phyloP scores from a whole-genome alignment of 495 filamentous ascomycete genomes.

The Bacidia gigantensis region DNA sequence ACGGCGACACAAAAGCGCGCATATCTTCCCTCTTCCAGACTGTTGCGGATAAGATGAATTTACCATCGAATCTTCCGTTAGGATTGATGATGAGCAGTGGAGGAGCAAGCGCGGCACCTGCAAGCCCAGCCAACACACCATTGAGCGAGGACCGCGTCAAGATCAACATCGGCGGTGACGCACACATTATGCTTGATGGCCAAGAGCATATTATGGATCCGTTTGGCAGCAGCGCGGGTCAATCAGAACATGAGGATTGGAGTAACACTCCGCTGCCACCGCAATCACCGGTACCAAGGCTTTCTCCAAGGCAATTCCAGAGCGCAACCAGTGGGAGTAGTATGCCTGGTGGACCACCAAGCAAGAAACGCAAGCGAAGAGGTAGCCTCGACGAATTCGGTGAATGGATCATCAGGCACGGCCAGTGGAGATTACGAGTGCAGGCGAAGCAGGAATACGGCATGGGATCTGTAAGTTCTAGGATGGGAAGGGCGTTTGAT shows the following conservation, averaged over 20 bases:
- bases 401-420: slow-evolving; percentile 61
- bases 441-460: slow-evolving; percentile 25
- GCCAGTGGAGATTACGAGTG: slow-evolving; percentile 71
- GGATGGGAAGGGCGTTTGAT: slow-evolving; percentile 55
- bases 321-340: background rate
- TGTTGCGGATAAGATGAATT: slow-evolving; percentile 64
- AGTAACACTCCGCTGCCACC: slow-evolving; percentile 9
- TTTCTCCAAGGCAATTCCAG: slow-evolving; percentile 1
- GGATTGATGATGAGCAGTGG: slow-evolving; percentile 50
- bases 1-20: slow-evolving; percentile 49
- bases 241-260: slow-evolving; percentile 11
- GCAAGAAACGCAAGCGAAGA: slow-evolving; percentile 37
- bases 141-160: slow-evolving; percentile 58
- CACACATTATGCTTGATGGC: slow-evolving; percentile 61
- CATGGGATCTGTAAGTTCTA: slow-evolving; percentile 20
- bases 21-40: slow-evolving; percentile 65
- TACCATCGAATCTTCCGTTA: slow-evolving; percentile 50
- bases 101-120: slow-evolving; percentile 33
- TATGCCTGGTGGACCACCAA: slow-evolving; percentile 16
- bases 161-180: slow-evolving; percentile 50
- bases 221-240: background rate
- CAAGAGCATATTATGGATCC: slow-evolving; percentile 24
- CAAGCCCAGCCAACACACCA: slow-evolving; percentile 56
- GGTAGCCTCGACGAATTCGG: slow-evolving; percentile 23
- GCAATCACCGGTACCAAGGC: background rate